A percentile compares a stretch with the other conserved stretches of the same genome.
phyloP scores from a whole-genome alignment of 345 rosid genomes.

The Jatropha curcas region DNA sequence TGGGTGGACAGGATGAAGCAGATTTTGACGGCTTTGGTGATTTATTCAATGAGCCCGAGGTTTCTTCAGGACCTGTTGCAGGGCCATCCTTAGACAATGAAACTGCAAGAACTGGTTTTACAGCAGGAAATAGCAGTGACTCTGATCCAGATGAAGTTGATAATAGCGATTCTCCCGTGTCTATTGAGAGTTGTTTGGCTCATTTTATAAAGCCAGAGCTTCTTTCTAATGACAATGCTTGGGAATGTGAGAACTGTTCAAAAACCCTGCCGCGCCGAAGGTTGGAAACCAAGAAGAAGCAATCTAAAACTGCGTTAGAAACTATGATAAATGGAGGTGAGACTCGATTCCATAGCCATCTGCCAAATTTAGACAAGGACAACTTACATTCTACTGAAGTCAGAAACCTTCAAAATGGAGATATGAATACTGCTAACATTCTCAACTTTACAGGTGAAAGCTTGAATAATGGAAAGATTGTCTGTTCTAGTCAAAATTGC shows the following conservation, averaged over 20 bases:
- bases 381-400: slow-evolving; percentile 22
- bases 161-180: slow-evolving; percentile 77
- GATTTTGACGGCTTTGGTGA: slow-evolving; percentile 86
- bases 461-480: slow-evolving; percentile 23
- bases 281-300: slow-evolving; percentile 45
- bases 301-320: slow-evolving; percentile 27
- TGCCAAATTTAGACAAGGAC: slow-evolving; percentile 19
- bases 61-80: slow-evolving; percentile 46
- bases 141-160: slow-evolving; percentile 97
- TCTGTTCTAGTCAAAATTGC: slow-evolving; percentile 28
- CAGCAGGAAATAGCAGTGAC: slow-evolving; percentile 60
- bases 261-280: slow-evolving; percentile 44
- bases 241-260: slow-evolving; percentile 92
- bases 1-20: slow-evolving; percentile 51
- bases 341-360: slow-evolving; percentile 22
- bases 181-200: slow-evolving; percentile 87
- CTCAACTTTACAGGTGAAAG: slow-evolving; percentile 20
- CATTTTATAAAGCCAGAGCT: slow-evolving; percentile 83
- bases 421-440: slow-evolving; percentile 20
- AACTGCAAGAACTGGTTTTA: slow-evolving; percentile 48
- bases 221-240: slow-evolving; percentile 87
- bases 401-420: slow-evolving; percentile 34
- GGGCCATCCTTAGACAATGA: slow-evolving; percentile 62
- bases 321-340: slow-evolving; percentile 31
- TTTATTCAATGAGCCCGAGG: slow-evolving; percentile 87